Conservation (phyloP, 345 rosid species). For the Limnanthes douglasii region DNA sequence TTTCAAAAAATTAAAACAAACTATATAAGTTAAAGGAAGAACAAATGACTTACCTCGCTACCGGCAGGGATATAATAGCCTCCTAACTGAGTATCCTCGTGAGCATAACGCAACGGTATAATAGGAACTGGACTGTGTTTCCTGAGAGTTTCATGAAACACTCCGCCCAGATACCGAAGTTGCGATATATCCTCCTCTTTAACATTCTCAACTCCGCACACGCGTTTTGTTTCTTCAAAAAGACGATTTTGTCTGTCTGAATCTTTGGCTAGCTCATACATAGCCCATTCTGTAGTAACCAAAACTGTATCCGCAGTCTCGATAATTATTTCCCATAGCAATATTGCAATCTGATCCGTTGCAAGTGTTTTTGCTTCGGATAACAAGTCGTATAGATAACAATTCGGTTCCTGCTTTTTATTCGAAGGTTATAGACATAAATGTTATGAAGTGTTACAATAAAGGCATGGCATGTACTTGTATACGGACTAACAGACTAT, state of each 20-base stretch:
- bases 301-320: constrained; percentile 67
- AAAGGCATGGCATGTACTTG: too few species aligned
- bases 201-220: constrained; percentile 40
- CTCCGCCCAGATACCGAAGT: constrained; percentile 42
- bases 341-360: constrained; percentile 37
- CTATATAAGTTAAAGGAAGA: not conserved
- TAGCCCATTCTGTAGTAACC: constrained; percentile 85
- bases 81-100: constrained; percentile 70
- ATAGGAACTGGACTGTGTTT: constrained; percentile 65
- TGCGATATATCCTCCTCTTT: constrained; percentile 44
- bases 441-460: not conserved
- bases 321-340: constrained; percentile 69
- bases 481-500: too few species aligned
- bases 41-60: constrained; percentile 37
- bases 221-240: constrained; percentile 22
- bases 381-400: constrained; percentile 43
- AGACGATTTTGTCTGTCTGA: constrained; percentile 42
- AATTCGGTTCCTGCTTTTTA: constrained; percentile 29
- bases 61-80: constrained; percentile 62
- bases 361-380: constrained; percentile 48
- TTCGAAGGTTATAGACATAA: too few species aligned
- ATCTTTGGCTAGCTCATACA: constrained; percentile 71
- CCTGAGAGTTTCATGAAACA: constrained; percentile 80
- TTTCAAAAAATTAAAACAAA: not conserved
- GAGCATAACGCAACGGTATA: constrained; percentile 54